Base-by-base conservation (phyloP, 305 asterid species). In the Fraxinus albicans region DNA sequence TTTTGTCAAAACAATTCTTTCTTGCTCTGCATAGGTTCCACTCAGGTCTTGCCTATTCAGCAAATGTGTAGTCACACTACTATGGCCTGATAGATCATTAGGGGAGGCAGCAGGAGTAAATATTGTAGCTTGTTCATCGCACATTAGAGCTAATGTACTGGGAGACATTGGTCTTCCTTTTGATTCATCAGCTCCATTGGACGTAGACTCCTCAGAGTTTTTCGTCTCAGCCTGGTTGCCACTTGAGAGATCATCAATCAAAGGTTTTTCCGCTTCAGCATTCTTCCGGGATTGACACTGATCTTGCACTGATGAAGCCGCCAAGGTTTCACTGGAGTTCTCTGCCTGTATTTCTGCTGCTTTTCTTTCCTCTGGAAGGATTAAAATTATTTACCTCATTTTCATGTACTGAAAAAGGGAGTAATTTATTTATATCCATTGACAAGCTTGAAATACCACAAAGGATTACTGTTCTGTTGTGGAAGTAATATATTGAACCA, bases 141-240 rank as follows among this genome's bases (percentile, higher is more conserved):
- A 97, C 98, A 97, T 93, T 82, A 97, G 90, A 77, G 99, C 99
- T 88, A 95, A 89, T 25, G 98, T 97, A 83, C 97, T 94, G 12
- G 98, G 99, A 77, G 99, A 97, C 96, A 91, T 90, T 38, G 98
- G 97, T 85, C 96, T 89, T 88, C 90, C 88, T 88, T 88, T 92
- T 60, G 97, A 87, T 73, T 85, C 82, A 80, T 90, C 98, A 81
- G 87, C 91, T 87, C 89, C 90, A 89, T 90, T 94, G 19, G 91
- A 90, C 89, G 88, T 82, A 78, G 92, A 88, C 77, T 89, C 93
- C 78, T 90, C 95, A n/a, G 85, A 35, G 81, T 87, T 84, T 76
- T 84, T 73, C 85, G 88, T 93, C 79, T 88, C 94, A 55, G 81
- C 80, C 82, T 84, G 89, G 83, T 84, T 90, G 80, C 90, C 91